phyloP scores from a whole-genome alignment of 176 grass and related monocot genomes.

The Carex kokanica region DNA sequence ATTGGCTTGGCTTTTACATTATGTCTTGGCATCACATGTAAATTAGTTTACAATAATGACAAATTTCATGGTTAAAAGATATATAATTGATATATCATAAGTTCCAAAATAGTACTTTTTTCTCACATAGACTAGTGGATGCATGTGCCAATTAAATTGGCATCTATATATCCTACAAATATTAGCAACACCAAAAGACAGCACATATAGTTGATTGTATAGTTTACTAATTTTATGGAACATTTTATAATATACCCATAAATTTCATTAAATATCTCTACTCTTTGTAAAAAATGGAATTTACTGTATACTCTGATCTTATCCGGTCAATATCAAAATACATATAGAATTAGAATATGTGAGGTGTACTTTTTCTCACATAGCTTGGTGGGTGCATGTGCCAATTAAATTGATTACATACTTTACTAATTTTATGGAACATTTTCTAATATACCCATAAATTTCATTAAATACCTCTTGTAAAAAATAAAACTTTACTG shows the following conservation, averaged over 20 bases:
- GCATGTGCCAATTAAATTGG: constrained; percentile 3
- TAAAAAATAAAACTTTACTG: neutral
- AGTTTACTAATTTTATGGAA: neutral
- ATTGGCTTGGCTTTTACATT: neutral
- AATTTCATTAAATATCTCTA: neutral
- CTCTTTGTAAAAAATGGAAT: neutral
- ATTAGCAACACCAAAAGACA: neutral
- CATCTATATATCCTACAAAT: neutral
- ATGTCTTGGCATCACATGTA: constrained; percentile 11
- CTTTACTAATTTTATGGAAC: neutral
- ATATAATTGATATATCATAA: constrained; percentile 1
- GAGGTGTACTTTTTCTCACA: neutral
- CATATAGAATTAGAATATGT: neutral
- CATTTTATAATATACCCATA: neutral
- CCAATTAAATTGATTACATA: neutral
- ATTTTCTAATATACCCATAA: neutral
- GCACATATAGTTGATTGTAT: neutral
- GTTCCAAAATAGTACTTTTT: constrained; percentile 20
- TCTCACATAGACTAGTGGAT: neutral
- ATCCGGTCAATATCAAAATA: neutral
- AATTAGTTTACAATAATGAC: neutral
- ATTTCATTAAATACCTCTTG: neutral
- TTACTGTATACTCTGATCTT: neutral
- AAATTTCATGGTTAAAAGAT: constrained; percentile 15
- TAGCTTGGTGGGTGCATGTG: constrained; percentile 19